Evolutionary conservation across 148 eudicot genomes (phyloP).

Genomic region (Cornus suecica): DNA sequence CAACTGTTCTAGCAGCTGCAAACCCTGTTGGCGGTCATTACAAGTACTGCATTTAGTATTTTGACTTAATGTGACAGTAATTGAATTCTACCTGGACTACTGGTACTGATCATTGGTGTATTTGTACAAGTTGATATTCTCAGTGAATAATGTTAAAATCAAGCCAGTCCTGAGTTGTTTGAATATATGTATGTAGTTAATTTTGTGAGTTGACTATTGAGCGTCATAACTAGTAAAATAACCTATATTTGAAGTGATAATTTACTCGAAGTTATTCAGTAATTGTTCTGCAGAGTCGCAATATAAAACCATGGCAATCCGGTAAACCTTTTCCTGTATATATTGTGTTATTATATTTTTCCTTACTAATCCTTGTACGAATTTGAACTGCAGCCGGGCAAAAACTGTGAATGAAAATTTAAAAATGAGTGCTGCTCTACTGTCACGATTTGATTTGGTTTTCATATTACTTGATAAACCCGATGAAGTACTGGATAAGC

Average conservation of each 20-base stretch:
- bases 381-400: conserved; percentile 71
- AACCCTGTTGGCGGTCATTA: conserved; percentile 98
- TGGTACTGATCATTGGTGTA: neutral
- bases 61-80: neutral
- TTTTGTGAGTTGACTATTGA: neutral
- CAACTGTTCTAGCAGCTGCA: conserved; percentile 97
- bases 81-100: neutral
- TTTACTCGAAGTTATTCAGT: neutral
- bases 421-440: conserved; percentile 92
- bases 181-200: neutral
- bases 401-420: conserved; percentile 97
- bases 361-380: neutral
- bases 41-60: conserved; percentile 37
- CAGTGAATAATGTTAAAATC: neutral
- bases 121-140: neutral
- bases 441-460: conserved; percentile 96
- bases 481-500: conserved; percentile 82
- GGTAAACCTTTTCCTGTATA: neutral
- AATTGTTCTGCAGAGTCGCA: neutral
- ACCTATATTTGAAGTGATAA: neutral
- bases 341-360: neutral
- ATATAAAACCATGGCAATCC: neutral
- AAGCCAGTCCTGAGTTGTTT: neutral
- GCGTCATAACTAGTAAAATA: neutral
- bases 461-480: conserved; percentile 95